Percentiles rank a stretch among this genome's conserved stretches.
phyloP scores from a whole-genome alignment of 2,329 filamentous ascomycete species.

The Calonectria pseudoturangicola region DNA sequence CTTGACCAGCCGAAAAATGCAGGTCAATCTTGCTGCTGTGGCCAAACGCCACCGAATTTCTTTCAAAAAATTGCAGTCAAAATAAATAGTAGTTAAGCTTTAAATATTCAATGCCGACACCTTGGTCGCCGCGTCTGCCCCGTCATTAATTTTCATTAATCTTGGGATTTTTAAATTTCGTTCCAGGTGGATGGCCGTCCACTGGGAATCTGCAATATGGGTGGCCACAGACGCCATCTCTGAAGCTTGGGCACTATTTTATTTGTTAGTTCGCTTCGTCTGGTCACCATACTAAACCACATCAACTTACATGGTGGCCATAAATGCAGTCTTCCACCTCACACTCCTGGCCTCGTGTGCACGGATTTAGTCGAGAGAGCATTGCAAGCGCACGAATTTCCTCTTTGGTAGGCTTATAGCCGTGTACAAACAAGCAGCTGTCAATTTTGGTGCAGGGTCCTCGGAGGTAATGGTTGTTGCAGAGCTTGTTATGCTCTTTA shows the following conservation, averaged over 20 bases:
- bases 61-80: constrained; percentile 14
- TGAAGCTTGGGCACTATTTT: constrained; percentile 71
- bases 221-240: constrained; percentile 70
- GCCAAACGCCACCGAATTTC: constrained; percentile 1
- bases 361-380: constrained; percentile 75
- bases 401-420: constrained; percentile 71
- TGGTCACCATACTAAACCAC: background rate
- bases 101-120: constrained; percentile 12
- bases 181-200: constrained; percentile 74
- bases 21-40: constrained; percentile 12
- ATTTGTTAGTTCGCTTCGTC: constrained; percentile 30
- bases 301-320: constrained; percentile 74
- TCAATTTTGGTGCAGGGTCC: constrained; percentile 73
- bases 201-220: constrained; percentile 73
- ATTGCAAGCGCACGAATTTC: constrained; percentile 75
- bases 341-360: constrained; percentile 75
- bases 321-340: constrained; percentile 76
- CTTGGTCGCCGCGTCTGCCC: background rate
- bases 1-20: background rate
- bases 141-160: constrained; percentile 58
- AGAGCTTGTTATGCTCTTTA: constrained; percentile 73
- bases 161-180: constrained; percentile 66
- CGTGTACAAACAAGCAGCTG: constrained; percentile 75
- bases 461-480: constrained; percentile 77
- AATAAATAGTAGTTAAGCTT: constrained; percentile 23